Evolutionary conservation across 2,329 filamentous ascomycete species (phyloP).

Genomic region (Cytospora chrysosperma): DNA sequence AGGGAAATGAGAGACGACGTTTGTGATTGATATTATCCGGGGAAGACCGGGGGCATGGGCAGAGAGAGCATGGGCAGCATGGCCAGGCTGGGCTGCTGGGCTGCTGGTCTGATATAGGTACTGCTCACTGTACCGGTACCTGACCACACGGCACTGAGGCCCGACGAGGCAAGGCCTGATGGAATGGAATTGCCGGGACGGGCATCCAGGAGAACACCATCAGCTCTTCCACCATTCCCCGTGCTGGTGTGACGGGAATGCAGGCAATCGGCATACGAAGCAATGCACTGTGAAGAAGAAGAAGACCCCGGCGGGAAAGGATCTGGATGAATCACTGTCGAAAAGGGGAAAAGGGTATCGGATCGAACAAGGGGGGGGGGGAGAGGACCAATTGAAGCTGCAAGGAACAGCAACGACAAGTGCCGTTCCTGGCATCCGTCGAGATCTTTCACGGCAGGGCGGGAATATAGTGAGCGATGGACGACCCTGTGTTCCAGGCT

Average conservation of each 20-base stretch:
- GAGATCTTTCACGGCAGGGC: neutral
- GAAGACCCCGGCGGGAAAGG: neutral
- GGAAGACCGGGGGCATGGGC: neutral
- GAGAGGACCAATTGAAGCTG: slow-evolving; percentile 14
- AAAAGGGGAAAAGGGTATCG: neutral
- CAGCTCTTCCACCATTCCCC: neutral
- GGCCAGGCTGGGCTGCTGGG: neutral
- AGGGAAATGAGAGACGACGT: neutral
- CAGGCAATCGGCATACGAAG: neutral
- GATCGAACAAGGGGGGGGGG: too few species aligned
- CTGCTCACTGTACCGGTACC: too few species aligned
- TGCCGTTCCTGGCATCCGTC: neutral
- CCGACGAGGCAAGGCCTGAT: slow-evolving; percentile 4
- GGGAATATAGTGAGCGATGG: neutral
- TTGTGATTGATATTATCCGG: too few species aligned
- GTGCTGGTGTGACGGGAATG: neutral
- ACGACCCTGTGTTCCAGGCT: too few species aligned
- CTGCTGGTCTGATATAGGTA: neutral
- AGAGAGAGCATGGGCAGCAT: too few species aligned
- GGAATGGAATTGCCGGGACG: neutral
- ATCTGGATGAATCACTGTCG: neutral
- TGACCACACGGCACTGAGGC: slow-evolving; percentile 1
- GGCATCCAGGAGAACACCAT: neutral
- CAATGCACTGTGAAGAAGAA: too few species aligned
- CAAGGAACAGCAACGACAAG: slow-evolving; percentile 19